These are phyloP conservation scores for Parafenestella ontariensis DNA, from an alignment of 2,329 filamentous ascomycete species.

Conservation along the genomic window DNA sequence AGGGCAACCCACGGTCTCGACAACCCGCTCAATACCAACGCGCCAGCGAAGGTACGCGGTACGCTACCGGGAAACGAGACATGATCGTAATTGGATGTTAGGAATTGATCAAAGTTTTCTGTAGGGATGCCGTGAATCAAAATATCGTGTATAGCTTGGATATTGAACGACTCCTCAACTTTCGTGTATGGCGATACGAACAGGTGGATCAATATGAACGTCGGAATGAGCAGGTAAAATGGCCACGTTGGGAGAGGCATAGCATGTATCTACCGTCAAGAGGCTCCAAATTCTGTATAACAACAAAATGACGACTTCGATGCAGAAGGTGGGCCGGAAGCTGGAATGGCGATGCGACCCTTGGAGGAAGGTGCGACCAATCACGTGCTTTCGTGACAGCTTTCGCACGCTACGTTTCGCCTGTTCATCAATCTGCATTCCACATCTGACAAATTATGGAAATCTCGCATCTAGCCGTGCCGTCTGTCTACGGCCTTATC, in stretches of 20 bases:
- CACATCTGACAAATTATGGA: constrained; percentile 37
- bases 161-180: constrained; percentile 98
- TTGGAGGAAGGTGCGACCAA: too few species aligned
- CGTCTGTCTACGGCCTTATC: constrained; percentile 70
- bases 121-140: constrained; percentile 78
- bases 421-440: too few species aligned
- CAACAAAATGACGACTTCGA: too few species aligned
- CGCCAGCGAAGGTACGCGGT: constrained; percentile 86
- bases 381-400: constrained; percentile 36
- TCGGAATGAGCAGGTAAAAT: constrained; percentile 41
- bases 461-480: constrained; percentile 65
- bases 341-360: constrained; percentile 1
- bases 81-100: constrained; percentile 81
- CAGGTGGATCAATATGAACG: constrained; percentile 67
- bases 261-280: constrained; percentile 1
- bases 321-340: background rate
- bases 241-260: constrained; percentile 36
- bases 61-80: constrained; percentile 89
- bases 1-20: constrained; percentile 70
- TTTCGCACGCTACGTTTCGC: too few species aligned
- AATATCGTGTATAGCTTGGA: constrained; percentile 93
- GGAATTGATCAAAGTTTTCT: constrained; percentile 58
- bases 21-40: constrained; percentile 76
- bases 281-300: background rate
- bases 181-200: constrained; percentile 86